Base-by-base conservation (phyloP, 257 asterid species). In the Anisodus tanguticus region DNA sequence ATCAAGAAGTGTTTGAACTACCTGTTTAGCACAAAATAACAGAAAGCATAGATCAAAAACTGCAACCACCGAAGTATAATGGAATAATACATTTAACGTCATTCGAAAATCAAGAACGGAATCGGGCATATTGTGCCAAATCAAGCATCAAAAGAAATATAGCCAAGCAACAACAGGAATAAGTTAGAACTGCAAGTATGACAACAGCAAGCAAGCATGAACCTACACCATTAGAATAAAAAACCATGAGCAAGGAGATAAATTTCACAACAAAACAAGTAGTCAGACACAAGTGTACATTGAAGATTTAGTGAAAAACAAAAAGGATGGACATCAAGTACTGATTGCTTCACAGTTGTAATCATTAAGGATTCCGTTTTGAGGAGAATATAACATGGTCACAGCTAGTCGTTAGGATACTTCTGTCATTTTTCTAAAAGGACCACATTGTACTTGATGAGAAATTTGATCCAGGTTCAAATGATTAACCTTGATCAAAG, bases 1-100 rank as follows among this genome's bases (percentile, higher is more conserved):
- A 88, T 97, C 98, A 68, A 97, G 97, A 89, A 97, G 95, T 77
- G 98, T 92, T 86, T 95, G 99, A 82, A 97, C 94, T 17, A 98
- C 99, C 99, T 97, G 91, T 60, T 85, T 83, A 63, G 60, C 89
- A 88, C 85, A 66, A 82, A 69, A 64, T 83, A 84, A 77, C 72
- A 76, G 37, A 53, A 94, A 31, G n/a, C 71, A 68, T 53, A 74
- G 19, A 83, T 53, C 4, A 22, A 26, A 22, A 77, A 26, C 41
- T 26, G 81, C 64, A 77, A 13, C 81, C 81, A 13, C 15, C 26
- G 64, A 77, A 77, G 37, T 4, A n/a, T 22, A 53, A 26, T 15
- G 45, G 31, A 77, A 77, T 53, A 26, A 77, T 5, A 31, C 26
- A 77, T 13, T 53, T 77, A 53, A 7, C 19, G 12, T 72, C 39